Conservation (phyloP, 169 alveolate species). For the Eimeria acervulina region DNA sequence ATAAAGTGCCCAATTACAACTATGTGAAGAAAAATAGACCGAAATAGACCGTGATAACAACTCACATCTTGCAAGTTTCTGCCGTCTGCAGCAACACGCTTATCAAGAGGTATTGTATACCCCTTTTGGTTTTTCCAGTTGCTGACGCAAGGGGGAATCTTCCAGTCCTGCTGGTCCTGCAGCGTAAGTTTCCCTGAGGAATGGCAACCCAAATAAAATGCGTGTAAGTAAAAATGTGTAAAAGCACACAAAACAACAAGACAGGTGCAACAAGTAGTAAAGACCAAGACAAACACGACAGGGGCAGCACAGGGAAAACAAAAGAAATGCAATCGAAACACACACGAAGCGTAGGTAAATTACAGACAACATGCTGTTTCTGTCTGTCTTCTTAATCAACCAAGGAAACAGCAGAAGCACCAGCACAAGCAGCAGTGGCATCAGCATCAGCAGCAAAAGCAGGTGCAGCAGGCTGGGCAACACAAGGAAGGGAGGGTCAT, state of each 20-base stretch:
- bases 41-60: not conserved
- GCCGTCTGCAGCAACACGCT: conserved; percentile 98
- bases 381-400: not conserved
- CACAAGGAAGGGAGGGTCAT: not conserved
- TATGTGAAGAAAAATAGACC: not conserved
- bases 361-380: not conserved
- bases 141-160: conserved; percentile 98
- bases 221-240: not conserved
- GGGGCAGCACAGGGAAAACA: no score
- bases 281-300: no score
- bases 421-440: not conserved
- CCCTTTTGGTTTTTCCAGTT: conserved; percentile 99
- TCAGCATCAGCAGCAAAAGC: not conserved
- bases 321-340: not conserved
- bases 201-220: conserved; percentile 5
- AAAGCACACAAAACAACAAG: not conserved
- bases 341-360: not conserved
- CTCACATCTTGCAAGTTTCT: conserved; percentile 94
- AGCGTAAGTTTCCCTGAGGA: conserved; percentile 96
- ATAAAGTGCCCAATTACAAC: no score
- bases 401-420: no score
- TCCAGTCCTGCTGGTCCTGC: conserved; percentile 98
- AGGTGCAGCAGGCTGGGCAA: not conserved
- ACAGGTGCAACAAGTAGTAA: not conserved
- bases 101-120: conserved; percentile 98